phyloP scores from a whole-genome alignment of 164 flowering plant species.

The Liriodendron chinense region DNA sequence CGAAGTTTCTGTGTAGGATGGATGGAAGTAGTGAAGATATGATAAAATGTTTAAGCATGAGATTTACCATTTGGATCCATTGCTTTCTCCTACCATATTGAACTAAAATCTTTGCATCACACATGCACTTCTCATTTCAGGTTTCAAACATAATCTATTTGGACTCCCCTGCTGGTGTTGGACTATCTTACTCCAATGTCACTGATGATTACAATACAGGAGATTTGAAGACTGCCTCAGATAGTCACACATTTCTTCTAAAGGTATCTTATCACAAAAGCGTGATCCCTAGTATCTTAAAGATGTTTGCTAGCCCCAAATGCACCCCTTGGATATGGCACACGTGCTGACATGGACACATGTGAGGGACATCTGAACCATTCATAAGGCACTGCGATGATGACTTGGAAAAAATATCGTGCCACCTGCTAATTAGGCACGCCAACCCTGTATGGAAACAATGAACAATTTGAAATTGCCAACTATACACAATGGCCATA shows the following conservation, averaged over 20 bases:
- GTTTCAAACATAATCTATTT: conserved; percentile 83
- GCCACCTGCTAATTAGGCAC: too few species aligned
- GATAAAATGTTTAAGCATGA: too few species aligned
- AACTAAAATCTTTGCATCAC: not conserved
- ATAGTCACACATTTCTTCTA: conserved; percentile 72
- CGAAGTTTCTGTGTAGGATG: not conserved
- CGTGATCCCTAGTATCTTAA: not conserved
- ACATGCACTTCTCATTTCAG: conserved; percentile 29
- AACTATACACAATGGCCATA: too few species aligned
- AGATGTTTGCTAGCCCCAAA: not conserved
- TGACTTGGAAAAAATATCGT: too few species aligned
- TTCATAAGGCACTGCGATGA: too few species aligned
- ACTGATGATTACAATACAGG: conserved; percentile 63
- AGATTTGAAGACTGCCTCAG: conserved; percentile 72
- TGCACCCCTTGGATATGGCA: not conserved
- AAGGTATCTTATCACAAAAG: conserved; percentile 43
- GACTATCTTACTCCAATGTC: conserved; percentile 72
- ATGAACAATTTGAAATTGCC: too few species aligned
- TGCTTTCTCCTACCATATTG: not conserved
- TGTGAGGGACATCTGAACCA: too few species aligned
- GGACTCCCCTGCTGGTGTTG: conserved; percentile 98
- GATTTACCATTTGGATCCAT: not conserved
- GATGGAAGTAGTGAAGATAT: not conserved
- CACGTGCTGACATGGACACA: too few species aligned
- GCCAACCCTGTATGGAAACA: too few species aligned